A percentile compares a stretch with the other conserved stretches of the same genome.
phyloP scores from a whole-genome alignment of 257 asterid species.

The Lycium barbarum region DNA sequence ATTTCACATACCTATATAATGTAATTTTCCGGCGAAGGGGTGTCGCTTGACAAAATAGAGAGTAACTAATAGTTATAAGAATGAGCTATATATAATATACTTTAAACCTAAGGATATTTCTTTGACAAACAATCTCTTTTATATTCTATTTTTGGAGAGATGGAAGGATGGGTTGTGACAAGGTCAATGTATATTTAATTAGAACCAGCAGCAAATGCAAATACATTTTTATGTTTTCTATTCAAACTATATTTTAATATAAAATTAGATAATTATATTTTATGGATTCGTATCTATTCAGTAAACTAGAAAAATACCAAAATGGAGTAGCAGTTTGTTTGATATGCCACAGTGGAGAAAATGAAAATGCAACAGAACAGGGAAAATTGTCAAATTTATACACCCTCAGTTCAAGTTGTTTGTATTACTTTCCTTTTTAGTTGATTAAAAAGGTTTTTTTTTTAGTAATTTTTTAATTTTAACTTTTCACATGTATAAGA shows the following conservation, averaged over 20 bases:
- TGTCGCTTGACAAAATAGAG: no score
- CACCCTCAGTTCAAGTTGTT: no score
- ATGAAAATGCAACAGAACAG: neutral
- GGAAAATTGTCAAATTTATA: no score
- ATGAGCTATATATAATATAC: no score
- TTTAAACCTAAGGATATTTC: neutral
- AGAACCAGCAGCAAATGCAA: neutral
- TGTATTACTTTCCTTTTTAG: no score
- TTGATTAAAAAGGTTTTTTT: no score
- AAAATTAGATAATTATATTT: neutral
- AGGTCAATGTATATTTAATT: neutral
- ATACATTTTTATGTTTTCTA: neutral
- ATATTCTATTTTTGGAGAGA: neutral
- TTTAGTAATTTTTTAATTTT: no score
- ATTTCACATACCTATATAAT: no score
- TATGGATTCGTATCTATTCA: neutral
- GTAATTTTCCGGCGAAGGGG: no score
- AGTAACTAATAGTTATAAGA: no score
- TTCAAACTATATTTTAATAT: neutral
- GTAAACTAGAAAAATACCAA: neutral
- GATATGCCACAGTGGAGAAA: no score
- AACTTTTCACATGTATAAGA: no score
- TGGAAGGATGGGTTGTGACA: neutral
- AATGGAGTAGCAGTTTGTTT: neutral
- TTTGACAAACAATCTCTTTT: neutral